Evolutionary conservation across 2,329 filamentous ascomycete genomes (phyloP).

Genomic region (Penicillium sp.): DNA sequence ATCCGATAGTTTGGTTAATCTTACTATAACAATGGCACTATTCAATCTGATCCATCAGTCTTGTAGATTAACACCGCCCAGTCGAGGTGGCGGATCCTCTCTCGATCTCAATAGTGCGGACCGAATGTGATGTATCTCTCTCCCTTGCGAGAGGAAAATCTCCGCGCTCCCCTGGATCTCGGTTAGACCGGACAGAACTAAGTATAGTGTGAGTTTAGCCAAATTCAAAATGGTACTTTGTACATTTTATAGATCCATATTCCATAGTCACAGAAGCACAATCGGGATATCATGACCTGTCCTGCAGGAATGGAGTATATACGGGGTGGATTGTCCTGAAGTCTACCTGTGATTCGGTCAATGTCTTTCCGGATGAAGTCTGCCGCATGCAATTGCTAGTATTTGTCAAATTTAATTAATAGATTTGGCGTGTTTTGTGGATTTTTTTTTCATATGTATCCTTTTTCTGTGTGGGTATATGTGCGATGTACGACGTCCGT

Average conservation of each 20-base stretch:
- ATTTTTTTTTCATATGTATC: slow-evolving; percentile 1
- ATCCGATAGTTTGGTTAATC: slow-evolving; percentile 15
- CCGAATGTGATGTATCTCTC: slow-evolving; percentile 23
- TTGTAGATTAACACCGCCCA: background rate
- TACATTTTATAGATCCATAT: slow-evolving; percentile 4
- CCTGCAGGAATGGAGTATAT: background rate
- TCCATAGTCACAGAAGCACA: background rate
- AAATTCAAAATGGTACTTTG: background rate
- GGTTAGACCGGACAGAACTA: background rate
- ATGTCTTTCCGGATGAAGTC: background rate
- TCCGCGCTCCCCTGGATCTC: background rate
- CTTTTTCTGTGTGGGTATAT: background rate
- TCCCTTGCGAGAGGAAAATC: slow-evolving; percentile 2
- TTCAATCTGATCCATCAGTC: slow-evolving; percentile 23
- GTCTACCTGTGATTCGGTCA: background rate
- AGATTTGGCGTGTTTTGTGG: background rate
- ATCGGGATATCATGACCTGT: background rate
- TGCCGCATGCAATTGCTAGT: background rate
- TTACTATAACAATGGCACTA: slow-evolving; percentile 20
- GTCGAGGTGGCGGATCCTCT: slow-evolving; percentile 8
- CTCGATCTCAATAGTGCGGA: slow-evolving; percentile 12
- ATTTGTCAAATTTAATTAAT: background rate
- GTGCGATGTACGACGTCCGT: slow-evolving; percentile 3
- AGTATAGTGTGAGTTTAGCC: background rate
- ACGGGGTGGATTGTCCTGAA: background rate